Evolutionary conservation across 208 protist species (phyloP), one percentile per base, ranked within the genome.

Genomic region (Novymonas esmeraldas): DNA sequence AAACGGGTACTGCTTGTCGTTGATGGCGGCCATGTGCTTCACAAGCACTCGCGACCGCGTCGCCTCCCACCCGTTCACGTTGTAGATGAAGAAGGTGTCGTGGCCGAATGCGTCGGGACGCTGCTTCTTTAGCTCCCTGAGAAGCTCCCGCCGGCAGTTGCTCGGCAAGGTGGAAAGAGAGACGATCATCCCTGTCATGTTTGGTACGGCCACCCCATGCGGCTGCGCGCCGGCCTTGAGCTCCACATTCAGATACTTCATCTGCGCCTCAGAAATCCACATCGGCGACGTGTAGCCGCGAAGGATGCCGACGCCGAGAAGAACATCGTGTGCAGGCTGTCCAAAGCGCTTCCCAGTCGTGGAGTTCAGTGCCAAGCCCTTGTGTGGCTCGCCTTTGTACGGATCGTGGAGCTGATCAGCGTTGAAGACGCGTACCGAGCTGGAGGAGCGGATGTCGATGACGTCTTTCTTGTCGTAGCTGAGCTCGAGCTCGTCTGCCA

Each of bases 221-320:
- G 65, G 34, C 50, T 77, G 16, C 20, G 67, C 66, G 0, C 66
- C 59, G 18, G 62, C 64, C 29, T 64, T 66, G 14, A 95, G 68
- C 58, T 93, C 84, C 24, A 91, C 48, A 51, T 95, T 95, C 31
- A 95, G 67, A 75, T 95, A 81, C 63, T 89, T 90, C 45, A 94
- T 71, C 62, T 96, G 91, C 38, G 71, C 66, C 67, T 96, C 86
- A 13, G 73, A 72, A 7, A 96, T 69, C 88, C 91, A 96, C 78
- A 94, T 92, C 16, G 91, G 91, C 11, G 91, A 96, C 2, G 67
- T 92, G 81, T 96, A 96, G 3, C 91, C 91, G 29, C 88, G 80
- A 71, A 96, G 64, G 16, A 96, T 92, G 34, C 91, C 91, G 0
- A 93, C 88, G 24, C 77, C 86, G 0, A 96, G 67, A 52, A 96